These are phyloP conservation scores for Pulchroboletus neoregius DNA, from an alignment of 1,284 basidiomycete species.

Conservation along the genomic window DNA sequence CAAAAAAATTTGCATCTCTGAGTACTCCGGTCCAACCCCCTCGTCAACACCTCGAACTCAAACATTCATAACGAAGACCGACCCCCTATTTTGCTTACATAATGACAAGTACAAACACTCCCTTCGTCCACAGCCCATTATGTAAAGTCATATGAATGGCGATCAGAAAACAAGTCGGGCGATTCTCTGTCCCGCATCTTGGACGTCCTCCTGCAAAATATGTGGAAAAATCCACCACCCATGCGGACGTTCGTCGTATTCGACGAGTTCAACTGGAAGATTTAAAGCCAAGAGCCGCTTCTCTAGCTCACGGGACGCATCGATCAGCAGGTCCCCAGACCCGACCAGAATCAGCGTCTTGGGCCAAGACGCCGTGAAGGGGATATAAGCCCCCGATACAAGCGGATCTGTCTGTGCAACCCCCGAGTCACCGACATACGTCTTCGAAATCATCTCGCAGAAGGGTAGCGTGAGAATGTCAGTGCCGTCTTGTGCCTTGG, in stretches of 20 bases:
- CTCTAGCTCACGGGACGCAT: slow-evolving; percentile 8
- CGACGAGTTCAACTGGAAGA: slow-evolving; percentile 21
- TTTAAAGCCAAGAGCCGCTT: slow-evolving; percentile 3
- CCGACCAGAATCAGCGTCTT: slow-evolving; percentile 28
- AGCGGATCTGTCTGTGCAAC: slow-evolving; percentile 15
- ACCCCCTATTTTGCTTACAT: too few species aligned
- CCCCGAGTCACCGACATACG: slow-evolving; percentile 18
- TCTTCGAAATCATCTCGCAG: not conserved
- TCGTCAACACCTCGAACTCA: too few species aligned
- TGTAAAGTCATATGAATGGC: too few species aligned
- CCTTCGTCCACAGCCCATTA: too few species aligned
- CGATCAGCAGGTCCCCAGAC: slow-evolving; percentile 16
- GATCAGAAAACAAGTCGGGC: too few species aligned
- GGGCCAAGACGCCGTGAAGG: slow-evolving; percentile 21
- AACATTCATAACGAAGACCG: too few species aligned
- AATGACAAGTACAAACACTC: too few species aligned
- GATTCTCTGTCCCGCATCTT: slow-evolving; percentile 6
- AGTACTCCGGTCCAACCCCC: too few species aligned
- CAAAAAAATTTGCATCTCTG: too few species aligned
- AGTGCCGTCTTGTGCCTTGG: not conserved
- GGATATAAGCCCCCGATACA: slow-evolving; percentile 17
- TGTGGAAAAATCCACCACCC: slow-evolving; percentile 19
- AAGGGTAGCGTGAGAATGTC: slow-evolving; percentile 5
- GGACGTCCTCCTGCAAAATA: slow-evolving; percentile 17
- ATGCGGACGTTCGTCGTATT: slow-evolving; percentile 26